Percentiles rank a stretch among this genome's conserved stretches.
Conservation (phyloP, 148 eudicot genomes). For the Camellia japonica region DNA sequence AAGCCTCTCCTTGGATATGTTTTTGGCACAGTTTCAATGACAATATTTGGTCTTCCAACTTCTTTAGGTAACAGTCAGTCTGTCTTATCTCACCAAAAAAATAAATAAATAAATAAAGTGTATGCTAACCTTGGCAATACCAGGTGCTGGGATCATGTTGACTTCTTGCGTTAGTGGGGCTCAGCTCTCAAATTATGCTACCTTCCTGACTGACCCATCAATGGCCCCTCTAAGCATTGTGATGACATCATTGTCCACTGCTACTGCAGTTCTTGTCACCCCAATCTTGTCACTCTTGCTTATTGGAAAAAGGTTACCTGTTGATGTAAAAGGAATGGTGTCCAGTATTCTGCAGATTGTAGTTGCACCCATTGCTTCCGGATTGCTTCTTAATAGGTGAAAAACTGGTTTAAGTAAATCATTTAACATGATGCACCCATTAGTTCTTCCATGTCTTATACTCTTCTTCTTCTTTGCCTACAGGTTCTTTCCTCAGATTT, state of each 20-base stretch:
- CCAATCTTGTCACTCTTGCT: conserved; percentile 80
- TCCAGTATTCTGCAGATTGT: conserved; percentile 89
- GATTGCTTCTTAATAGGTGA: conserved; percentile 86
- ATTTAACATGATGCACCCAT: neutral
- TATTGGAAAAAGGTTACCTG: conserved; percentile 88
- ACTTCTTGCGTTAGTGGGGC: conserved; percentile 98
- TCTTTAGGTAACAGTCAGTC: conserved; percentile 50
- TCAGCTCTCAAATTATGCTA: conserved; percentile 93
- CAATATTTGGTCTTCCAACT: conserved; percentile 71
- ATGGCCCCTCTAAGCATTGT: conserved; percentile 97
- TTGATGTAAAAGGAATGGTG: conserved; percentile 93
- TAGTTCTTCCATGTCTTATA: neutral
- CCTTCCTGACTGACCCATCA: conserved; percentile 81
- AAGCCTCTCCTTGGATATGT: conserved; percentile 88
- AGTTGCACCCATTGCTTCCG: conserved; percentile 74
- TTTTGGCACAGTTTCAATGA: conserved; percentile 72
- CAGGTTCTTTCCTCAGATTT: conserved; percentile 74
- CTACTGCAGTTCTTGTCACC: conserved; percentile 83
- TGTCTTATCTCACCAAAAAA: conserved; percentile 9
- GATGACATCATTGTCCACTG: conserved; percentile 93
- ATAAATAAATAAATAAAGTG: neutral
- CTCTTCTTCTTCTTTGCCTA: conserved; percentile 1
- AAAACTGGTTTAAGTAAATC: neutral
- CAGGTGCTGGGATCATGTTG: conserved; percentile 97
- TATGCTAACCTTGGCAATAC: conserved; percentile 18